Percentiles rank a stretch among this genome's conserved stretches.
These are phyloP conservation scores for Combretum micranthum DNA, from an alignment of 345 rosid species.

Conservation along the genomic window DNA sequence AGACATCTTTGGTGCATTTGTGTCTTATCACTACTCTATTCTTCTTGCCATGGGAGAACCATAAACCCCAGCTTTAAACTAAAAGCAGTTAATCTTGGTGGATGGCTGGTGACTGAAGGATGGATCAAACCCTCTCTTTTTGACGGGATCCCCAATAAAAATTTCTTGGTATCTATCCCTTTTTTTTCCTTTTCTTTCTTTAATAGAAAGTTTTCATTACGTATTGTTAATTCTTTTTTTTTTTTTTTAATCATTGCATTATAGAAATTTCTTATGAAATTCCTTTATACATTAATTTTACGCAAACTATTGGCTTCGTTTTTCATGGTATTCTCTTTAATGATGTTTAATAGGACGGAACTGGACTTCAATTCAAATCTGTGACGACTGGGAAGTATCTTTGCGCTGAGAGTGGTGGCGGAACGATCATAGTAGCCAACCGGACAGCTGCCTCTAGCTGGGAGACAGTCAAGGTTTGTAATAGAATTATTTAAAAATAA, in stretches of 20 bases:
- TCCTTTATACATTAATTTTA: too few relatives aligned
- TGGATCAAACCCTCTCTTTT: conserved; percentile 69
- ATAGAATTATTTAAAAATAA: background rate
- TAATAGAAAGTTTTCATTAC: fast-evolving
- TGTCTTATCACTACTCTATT: background rate
- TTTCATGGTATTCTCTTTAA: too few relatives aligned
- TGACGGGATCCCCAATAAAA: conserved; percentile 51
- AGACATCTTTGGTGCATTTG: conserved; percentile 7
- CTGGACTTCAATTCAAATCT: conserved; percentile 44
- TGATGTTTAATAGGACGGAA: conserved; percentile 37
- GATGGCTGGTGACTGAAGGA: conserved; percentile 67
- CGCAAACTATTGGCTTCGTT: too few relatives aligned
- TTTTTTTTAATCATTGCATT: background rate
- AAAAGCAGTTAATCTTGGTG: conserved; percentile 62
- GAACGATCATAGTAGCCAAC: conserved; percentile 45
- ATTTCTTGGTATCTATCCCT: conserved; percentile 37
- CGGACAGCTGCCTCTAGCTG: conserved; percentile 40
- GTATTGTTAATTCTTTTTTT: background rate
- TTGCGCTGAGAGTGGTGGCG: conserved; percentile 50
- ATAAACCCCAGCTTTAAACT: conserved; percentile 10
- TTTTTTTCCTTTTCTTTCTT: background rate
- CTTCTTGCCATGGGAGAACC: conserved; percentile 10
- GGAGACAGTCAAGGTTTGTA: conserved; percentile 51
- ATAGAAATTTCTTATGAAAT: too few relatives aligned
- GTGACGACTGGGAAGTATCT: conserved; percentile 49